Percentiles rank a stretch among this genome's conserved stretches.
Conservation (phyloP, 371 early-diverging fungal genomes). For the Lichtheimia ramosa region DNA sequence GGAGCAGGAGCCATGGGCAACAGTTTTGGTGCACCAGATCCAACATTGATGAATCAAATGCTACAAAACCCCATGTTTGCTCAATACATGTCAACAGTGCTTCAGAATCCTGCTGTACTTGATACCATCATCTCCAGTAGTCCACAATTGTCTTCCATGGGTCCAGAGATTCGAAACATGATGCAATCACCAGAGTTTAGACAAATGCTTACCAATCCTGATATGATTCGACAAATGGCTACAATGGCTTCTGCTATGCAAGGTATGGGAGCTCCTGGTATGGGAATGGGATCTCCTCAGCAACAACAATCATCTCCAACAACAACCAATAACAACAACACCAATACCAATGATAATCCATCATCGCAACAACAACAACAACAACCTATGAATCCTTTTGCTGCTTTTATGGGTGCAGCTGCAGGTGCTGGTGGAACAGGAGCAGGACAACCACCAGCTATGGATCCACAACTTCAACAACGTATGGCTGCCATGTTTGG, state of each 20-base stretch:
- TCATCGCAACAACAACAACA: constrained; percentile 15
- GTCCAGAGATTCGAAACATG: constrained; percentile 84
- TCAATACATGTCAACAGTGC: constrained; percentile 74
- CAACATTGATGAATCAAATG: constrained; percentile 69
- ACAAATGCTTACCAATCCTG: constrained; percentile 85
- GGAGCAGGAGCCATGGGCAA: constrained; percentile 61
- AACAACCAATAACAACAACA: background rate
- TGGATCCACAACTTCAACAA: constrained; percentile 51
- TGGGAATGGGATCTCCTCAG: constrained; percentile 8
- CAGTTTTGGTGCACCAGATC: constrained; percentile 68
- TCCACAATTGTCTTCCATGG: constrained; percentile 79
- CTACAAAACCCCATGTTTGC: constrained; percentile 84
- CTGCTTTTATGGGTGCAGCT: constrained; percentile 51
- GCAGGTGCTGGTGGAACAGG: constrained; percentile 16
- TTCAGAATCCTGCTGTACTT: constrained; percentile 82
- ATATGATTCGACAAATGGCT: constrained; percentile 76
- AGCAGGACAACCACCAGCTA: constrained; percentile 21
- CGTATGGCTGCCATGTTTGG: constrained; percentile 43
- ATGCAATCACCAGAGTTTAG: constrained; percentile 80
- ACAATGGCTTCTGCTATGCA: constrained; percentile 73
- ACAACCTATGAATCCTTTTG: constrained; percentile 67
- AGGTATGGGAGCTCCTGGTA: constrained; percentile 33
- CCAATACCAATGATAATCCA: background rate
- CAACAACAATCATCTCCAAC: constrained; percentile 10
- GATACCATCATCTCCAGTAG: constrained; percentile 81